Base-by-base conservation (phyloP, 108 stramenopile genomes). In the Bacterosira constricta region DNA sequence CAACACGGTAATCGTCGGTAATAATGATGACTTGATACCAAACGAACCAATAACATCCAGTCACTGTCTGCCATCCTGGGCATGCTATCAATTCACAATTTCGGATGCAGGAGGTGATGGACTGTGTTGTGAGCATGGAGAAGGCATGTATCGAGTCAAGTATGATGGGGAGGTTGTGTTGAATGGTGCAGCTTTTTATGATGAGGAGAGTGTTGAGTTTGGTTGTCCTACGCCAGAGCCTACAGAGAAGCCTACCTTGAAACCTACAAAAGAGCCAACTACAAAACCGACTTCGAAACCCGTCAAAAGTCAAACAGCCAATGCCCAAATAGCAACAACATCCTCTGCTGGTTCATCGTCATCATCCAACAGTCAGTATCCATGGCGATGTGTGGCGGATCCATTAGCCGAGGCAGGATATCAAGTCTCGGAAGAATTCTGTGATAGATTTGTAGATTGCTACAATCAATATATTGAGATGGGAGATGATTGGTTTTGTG, bases 81-180 rank as follows among this genome's bases (percentile, higher is more conserved):
- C 15, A 13, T 79, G 77, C 49, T 57, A 61, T 50, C 38, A 71
- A 18, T 79, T 73, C 31, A 73, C 69, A 20, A 79, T 83, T 17
- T 13, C 23, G 31, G 82, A 83, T 54, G 10, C 59, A 3, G 78
- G 66, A 1, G 75, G 76, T 6, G 82, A 83, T 71, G 82, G 82
- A 9, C 31, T 83, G 10, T 82, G 81, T 26, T 82, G 81, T 52
- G 71, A 73, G 15, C 47, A 72, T 42, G 81, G 81, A 2, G 59
- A 66, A 12, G 81, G 81, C 6, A 34, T 18, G 6, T 82, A 82
- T 39, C 58, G 49, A 20, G 58, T 77, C 9, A 60, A 46, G 34
- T 72, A 60, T 47, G 63, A 64, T 15, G 74, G 74, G 8, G 44
- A 64, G 26, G 21, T 37, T 2, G 34, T 70, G 2, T 75, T 56